Evolutionary conservation across 495 filamentous ascomycete genomes (phyloP), one percentile per base, ranked within the genome.

Genomic region (Aspergillus asperescens): DNA sequence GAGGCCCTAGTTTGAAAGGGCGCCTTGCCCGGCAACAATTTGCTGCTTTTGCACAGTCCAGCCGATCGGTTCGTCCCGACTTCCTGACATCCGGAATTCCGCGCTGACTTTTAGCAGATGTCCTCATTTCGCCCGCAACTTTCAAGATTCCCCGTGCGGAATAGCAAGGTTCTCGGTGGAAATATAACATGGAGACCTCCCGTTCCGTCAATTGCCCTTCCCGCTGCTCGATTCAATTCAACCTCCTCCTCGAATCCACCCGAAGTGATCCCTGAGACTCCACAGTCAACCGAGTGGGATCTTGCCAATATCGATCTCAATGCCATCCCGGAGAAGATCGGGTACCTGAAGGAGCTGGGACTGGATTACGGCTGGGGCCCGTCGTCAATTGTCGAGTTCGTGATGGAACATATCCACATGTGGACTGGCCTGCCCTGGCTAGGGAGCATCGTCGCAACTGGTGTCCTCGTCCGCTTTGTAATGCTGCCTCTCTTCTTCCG

Each of bases 281-380:
- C 35, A 23, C 18, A 5, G 18, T 35, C 58, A 42, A 35, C 57
- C 13, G 45, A 52, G 10, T 39, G 52, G 7, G 64, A 68, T 28
- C 40, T 70, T 7, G 46, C 62, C 10, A 66, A 70, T 23, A 47
- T 79, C 4, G 71, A 71, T 45, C 67, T 74, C 45, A 62, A 62
- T 22, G 61, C 74, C 24, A 77, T 87, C 34, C 79, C 86, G 16
- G 86, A 89, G 55, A 73, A 80, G 16, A 83, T 93, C 53, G 93
- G 93, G 44, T 96, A 88, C 59, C 76, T 98, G 44, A 85, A 87
- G 58, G 77, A 79, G 0, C 70, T 96, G 18, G 93, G 93, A 1
- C 69, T 97, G 18, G 89, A 96, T 55, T 96, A 81, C 60, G 89
- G 90, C 60, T 90, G 74, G 74, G 91, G 93, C 19, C 77, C 84